Conservation (phyloP, 306 rosid genomes). For the Geum urbanum region DNA sequence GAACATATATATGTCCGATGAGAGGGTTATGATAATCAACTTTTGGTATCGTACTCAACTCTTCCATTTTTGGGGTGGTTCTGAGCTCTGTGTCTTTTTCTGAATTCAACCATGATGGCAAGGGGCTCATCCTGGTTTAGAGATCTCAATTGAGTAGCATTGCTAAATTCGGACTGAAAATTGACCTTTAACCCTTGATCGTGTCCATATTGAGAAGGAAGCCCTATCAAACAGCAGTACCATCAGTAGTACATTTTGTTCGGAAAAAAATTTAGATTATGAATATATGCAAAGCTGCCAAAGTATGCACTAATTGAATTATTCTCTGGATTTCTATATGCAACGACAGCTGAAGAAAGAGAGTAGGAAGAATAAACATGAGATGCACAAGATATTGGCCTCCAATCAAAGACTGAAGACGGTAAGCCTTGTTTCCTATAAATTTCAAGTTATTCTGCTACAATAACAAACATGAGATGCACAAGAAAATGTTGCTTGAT, state of each 20-base stretch:
- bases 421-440: constrained; percentile 32
- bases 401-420: constrained; percentile 69
- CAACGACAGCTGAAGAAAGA: constrained; percentile 74
- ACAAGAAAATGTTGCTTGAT: background rate
- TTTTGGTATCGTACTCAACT: background rate
- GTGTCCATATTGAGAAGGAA: background rate
- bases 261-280: too few species aligned
- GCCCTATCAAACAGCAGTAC: background rate
- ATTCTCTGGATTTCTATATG: constrained; percentile 17
- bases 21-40: background rate
- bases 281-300: background rate
- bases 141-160: background rate
- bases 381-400: constrained; percentile 54
- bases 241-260: background rate
- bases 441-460: too few species aligned
- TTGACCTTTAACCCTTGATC: background rate
- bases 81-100: background rate
- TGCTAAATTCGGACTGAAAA: background rate
- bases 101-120: too few species aligned
- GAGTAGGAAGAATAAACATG: constrained; percentile 50
- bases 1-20: background rate
- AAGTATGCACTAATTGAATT: constrained; percentile 1
- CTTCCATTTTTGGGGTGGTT: background rate
- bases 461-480: too few species aligned
- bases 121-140: too few species aligned